Conservation (phyloP, 257 asterid genomes). For the Rhazya stricta region DNA sequence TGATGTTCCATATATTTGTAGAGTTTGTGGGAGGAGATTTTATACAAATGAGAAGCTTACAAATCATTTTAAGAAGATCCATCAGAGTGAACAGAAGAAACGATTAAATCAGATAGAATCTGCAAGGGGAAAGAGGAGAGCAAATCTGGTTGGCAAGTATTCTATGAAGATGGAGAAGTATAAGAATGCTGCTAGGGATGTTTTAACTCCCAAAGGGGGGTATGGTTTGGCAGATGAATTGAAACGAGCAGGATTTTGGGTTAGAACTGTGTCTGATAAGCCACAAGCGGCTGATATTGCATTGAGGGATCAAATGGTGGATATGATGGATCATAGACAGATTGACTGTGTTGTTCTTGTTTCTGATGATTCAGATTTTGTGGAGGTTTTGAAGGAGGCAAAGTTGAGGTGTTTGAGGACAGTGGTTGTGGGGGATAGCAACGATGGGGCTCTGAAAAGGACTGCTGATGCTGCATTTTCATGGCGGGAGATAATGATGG, state of each 20-base stretch:
- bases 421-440: slow-evolving; percentile 73
- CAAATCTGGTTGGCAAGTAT: slow-evolving; percentile 61
- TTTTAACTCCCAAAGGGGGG: slow-evolving; percentile 71
- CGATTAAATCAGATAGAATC: slow-evolving; percentile 77
- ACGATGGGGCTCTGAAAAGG: slow-evolving; percentile 58
- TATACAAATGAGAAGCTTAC: slow-evolving; percentile 50
- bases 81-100: slow-evolving; percentile 74
- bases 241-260: slow-evolving; percentile 85
- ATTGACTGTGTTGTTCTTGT: slow-evolving; percentile 74
- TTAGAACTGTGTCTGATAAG: slow-evolving; percentile 56
- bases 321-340: slow-evolving; percentile 62
- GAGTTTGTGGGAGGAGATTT: slow-evolving; percentile 90
- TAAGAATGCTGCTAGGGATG: slow-evolving; percentile 61
- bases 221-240: slow-evolving; percentile 74
- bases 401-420: slow-evolving; percentile 78
- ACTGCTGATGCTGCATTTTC: slow-evolving; percentile 78
- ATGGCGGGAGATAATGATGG: slow-evolving; percentile 77
- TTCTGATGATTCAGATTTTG: slow-evolving; percentile 81
- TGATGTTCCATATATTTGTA: slow-evolving; percentile 54
- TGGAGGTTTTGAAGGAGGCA: slow-evolving; percentile 66
- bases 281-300: slow-evolving; percentile 80
- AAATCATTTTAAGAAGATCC: slow-evolving; percentile 81
- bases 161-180: slow-evolving; percentile 87
- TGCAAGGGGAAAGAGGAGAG: slow-evolving; percentile 72
- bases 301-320: slow-evolving; percentile 60